A percentile compares a stretch with the other conserved stretches of the same genome.
Conservation (phyloP, 176 grass and related monocot genomes). For the Triticum turgidum region DNA sequence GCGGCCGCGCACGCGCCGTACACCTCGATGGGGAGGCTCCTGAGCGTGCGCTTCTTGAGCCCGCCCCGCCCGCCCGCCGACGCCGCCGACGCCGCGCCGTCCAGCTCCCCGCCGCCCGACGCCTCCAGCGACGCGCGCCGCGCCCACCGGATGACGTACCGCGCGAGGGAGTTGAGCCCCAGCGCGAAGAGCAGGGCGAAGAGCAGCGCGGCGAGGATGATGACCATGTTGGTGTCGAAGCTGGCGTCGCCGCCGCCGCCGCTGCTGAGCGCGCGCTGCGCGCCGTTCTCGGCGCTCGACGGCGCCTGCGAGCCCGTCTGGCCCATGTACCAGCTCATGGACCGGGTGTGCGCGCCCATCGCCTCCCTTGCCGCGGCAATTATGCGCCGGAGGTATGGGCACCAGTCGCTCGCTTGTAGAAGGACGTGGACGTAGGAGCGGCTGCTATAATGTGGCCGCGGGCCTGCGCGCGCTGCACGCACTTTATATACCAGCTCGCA, state of each 20-base stretch:
- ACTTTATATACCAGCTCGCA: neutral
- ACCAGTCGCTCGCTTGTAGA: neutral
- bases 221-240: constrained; percentile 98
- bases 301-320: constrained; percentile 20
- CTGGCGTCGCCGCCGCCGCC: constrained; percentile 35
- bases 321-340: constrained; percentile 45
- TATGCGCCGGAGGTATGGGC: constrained; percentile 23
- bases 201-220: constrained; percentile 87
- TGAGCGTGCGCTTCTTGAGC: constrained; percentile 58
- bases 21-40: constrained; percentile 70
- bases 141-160: constrained; percentile 63
- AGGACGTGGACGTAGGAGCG: constrained; percentile 18
- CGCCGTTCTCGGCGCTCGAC: constrained; percentile 13
- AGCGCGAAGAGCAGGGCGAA: constrained; percentile 78
- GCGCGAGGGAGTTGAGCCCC: constrained; percentile 67
- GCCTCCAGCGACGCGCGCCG: constrained; percentile 15
- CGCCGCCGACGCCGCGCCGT: neutral
- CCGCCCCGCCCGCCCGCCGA: neutral
- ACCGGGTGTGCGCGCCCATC: constrained; percentile 38
- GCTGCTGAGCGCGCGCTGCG: constrained; percentile 40
- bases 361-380: neutral
- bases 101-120: neutral
- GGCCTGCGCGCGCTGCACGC: neutral
- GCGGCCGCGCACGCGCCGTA: constrained; percentile 50
- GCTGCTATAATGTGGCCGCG: neutral